Evolutionary conservation across 164 flowering plant genomes (phyloP).

Genomic region (Annona squamosa): DNA sequence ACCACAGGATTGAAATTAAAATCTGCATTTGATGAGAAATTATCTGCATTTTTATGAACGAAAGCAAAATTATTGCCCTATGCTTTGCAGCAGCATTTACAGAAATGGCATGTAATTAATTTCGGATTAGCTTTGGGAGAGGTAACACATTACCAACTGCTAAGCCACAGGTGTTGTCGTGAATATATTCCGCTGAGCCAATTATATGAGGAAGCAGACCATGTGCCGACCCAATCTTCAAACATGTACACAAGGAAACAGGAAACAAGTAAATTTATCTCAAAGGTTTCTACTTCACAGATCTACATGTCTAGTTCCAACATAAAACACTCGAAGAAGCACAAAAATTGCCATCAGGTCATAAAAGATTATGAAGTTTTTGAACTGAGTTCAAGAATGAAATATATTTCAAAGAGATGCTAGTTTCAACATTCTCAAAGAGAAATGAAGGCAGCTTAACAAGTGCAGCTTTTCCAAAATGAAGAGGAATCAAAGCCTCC

Average conservation of each 20-base stretch:
- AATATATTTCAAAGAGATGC: neutral
- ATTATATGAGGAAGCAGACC: constrained; percentile 23
- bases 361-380: no score
- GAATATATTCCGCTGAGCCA: constrained; percentile 26
- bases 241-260: neutral
- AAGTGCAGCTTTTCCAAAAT: neutral
- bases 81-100: neutral
- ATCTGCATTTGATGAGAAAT: constrained; percentile 9
- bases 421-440: neutral
- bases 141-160: constrained; percentile 10
- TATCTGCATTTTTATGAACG: constrained; percentile 15
- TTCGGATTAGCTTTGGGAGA: neutral
- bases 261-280: constrained; percentile 5
- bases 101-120: neutral
- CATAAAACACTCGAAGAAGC: neutral
- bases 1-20: constrained; percentile 11
- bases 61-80: neutral
- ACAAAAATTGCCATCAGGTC: neutral
- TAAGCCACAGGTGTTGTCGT: constrained; percentile 29
- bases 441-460: neutral
- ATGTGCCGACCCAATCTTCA: constrained; percentile 16
- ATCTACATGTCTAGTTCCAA: neutral
- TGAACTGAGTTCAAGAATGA: neutral
- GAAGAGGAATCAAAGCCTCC: neutral
- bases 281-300: neutral